Base-by-base conservation (phyloP, 148 eudicot species). In the Heliosperma pusillum region DNA sequence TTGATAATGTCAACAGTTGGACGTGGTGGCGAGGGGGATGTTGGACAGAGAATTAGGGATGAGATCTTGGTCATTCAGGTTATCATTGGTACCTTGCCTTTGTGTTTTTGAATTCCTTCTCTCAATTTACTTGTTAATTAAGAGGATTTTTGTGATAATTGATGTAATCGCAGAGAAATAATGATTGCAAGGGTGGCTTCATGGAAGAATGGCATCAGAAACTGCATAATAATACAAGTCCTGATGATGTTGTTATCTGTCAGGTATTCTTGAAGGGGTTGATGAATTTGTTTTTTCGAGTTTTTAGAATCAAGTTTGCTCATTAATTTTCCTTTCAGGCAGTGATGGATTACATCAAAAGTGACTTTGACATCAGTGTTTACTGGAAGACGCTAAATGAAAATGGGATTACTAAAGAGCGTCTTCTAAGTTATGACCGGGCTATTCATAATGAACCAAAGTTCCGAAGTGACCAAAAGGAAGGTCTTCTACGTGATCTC, bases 181-280 rank as follows among this genome's bases (percentile, higher is more conserved):
- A 95, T 83, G 83, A 87, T 66, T 95, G 99, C 87, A 90, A 90
- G 71, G 99, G 99, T 77, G 99, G 92, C 77, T 83, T 95, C 74
- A 95, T 95, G 97, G 99, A 95, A 81, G 94, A 95, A 85, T 95
- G 99, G 99, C 99, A 95, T 78, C 99, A 95, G 78, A 95, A 95
- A 82, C 83, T 95, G 81, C 99, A 95, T 82, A 92, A 95, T 77
- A 95, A 95, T 80, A 95, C 99, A 42, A 95, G 99, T 82, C 99
- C 99, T 72, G 97, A 95, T 79, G 97, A 95, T 84, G 99, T 95
- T 70, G 85, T 95, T 44, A 95, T 95, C 78, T 92, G 97, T 78
- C 97, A 92, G 99, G 97, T 95, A 87, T 65, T 33, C n/a, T 66
- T 33, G 24, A 64, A 74, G 74, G 59, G 16, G 29, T 15, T 71